Percentiles rank a stretch among this genome's conserved stretches.
phyloP scores from a whole-genome alignment of 331 rosid species.

The Pyracantha coccinea region DNA sequence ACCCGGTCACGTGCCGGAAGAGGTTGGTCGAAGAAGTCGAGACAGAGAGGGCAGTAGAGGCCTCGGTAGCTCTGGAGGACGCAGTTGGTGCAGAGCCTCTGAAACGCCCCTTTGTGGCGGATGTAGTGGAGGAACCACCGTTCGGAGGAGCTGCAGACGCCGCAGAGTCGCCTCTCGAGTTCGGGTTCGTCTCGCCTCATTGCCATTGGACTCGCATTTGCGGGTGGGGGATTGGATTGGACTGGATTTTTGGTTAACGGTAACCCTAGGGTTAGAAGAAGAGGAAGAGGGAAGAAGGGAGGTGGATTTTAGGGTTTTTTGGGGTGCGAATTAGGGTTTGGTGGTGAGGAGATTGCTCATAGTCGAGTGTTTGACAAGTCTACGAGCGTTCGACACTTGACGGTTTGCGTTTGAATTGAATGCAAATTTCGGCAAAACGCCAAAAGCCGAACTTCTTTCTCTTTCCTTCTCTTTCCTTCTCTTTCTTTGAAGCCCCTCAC shows the following conservation, averaged over 20 bases:
- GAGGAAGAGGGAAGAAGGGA: background rate
- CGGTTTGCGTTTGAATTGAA: background rate
- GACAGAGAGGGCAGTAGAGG: conserved; percentile 68
- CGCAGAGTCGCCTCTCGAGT: conserved; percentile 1
- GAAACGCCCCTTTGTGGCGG: conserved; percentile 26
- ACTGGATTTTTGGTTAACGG: background rate
- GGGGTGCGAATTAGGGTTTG: background rate
- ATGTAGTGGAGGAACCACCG: conserved; percentile 35
- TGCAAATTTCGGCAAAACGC: background rate
- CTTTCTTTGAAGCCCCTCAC: background rate
- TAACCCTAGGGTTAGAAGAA: background rate
- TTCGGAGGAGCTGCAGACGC: background rate
- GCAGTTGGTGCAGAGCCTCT: conserved; percentile 60
- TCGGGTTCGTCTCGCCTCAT: conserved; percentile 1
- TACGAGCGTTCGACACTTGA: background rate
- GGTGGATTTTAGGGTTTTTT: background rate
- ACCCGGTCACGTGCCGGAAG: conserved; percentile 39
- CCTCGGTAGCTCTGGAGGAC: conserved; percentile 47
- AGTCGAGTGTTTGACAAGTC: background rate
- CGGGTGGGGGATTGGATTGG: no score
- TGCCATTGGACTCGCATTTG: background rate
- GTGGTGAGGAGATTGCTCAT: background rate
- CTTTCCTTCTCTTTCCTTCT: background rate
- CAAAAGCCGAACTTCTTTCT: background rate
- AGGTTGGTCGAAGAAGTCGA: conserved; percentile 34